Base-by-base conservation (phyloP, 257 asterid genomes). In the Solanum paucissectum region DNA sequence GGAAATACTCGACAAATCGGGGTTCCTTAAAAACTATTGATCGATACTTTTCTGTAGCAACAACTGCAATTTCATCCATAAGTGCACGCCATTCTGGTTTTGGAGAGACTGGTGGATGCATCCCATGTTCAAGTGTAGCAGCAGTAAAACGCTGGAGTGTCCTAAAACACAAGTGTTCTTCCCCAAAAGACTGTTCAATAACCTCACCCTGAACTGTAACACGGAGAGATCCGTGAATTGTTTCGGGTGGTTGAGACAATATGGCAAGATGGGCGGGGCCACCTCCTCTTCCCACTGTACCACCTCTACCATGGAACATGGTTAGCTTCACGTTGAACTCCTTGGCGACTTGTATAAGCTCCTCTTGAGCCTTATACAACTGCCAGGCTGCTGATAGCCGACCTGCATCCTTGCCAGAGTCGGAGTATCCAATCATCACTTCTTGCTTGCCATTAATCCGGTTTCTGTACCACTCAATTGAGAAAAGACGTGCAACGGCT, bases 211-310 rank as follows among this genome's bases (percentile, higher is more conserved):
- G 95, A 82, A 91, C 92, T 0, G 95, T 93, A 55, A 92, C 94
- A 49, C 95, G 95, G 12, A 93, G 92, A 64, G 91, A 87, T 44
- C 95, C 95, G 36, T 93, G 91, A 52, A 93, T 84, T 42, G 95
- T 91, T 27, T 92, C 95, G 0, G 95, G 95, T 38, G 95, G 95
- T 71, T 93, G 95, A 86, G 95, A 93, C 84, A 91, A 87, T 87
- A 93, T 93, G 72, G 95, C 95, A 88, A 93, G 95, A 88, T 93
- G 93, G 5, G 95, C 90, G 18, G 95, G 95, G 33, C 95, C 95
- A 55, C 95, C 95, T 55, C 94, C 95, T 87, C 95, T 73, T 75
- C 95, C 95, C 25, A 93, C 94, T 7, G 94, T 93, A 16, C 95
- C 95, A 55, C 95, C 95, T 23, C 95, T 91, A 13, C 95, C 95